Base-by-base conservation (phyloP, 2,329 filamentous ascomycete genomes). In the Coniella vitis region DNA sequence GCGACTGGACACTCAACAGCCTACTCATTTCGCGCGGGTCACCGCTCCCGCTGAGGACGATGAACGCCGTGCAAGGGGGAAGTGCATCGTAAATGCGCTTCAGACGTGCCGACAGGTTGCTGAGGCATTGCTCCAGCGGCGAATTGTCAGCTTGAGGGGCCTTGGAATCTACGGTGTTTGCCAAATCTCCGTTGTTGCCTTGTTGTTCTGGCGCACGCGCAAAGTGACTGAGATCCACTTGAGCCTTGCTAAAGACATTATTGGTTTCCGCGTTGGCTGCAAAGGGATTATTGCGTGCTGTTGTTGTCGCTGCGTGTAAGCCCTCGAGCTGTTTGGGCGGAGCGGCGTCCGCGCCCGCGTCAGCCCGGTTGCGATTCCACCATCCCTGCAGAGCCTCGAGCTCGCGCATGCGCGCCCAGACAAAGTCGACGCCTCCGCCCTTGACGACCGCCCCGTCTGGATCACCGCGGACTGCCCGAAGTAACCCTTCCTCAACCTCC, bases 21-120 rank as follows among this genome's bases (percentile, higher is more conserved):
- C 72, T 69, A 51, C 73, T 75, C 80, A 85, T 83, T 58, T 80
- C 75, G 31, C 81, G 75, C n/a, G 82, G 81, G 57, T 86, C 80
- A 35, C 83, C 83, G 5, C 78, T 83, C 54, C 83, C 83, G 56
- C 77, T 81, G 64, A 81, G 81, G 31, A 86, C 66, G 39, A 86
- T 72, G 48, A 86, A 71, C 3, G 73, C 81, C 1, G 83, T 84
- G 61, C 82, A 85, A 7, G 78, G 78, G 16, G 82, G 81, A 17
- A 86, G 70, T 3, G 70, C 66, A 13, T 70, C 72, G 63, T 85
- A 67, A 48, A 86, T 78, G 48, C 71, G 69, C 56, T 67, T 61
- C 39, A 86, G 69, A 13, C 78, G 74, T 48, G 65, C 60, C 1
- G 72, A 65, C 31, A 81, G 65, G 36, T 66, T 65, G 25, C 59